Base-by-base conservation (phyloP, 192 early-diverging fungal genomes). In the Umbelopsis vinacea region DNA sequence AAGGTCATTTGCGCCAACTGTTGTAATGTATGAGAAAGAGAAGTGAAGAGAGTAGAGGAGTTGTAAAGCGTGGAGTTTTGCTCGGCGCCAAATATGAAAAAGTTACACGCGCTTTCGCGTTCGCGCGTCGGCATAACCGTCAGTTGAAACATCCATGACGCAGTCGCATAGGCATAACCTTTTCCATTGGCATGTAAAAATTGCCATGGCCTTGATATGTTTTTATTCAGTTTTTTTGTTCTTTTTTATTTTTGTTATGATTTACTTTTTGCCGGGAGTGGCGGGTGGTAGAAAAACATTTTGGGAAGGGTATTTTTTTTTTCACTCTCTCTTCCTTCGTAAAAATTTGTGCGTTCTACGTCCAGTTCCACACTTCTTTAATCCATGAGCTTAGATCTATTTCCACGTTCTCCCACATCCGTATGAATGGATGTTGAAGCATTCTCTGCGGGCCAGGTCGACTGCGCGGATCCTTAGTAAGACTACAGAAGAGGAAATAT, bases 361-460 rank as follows among this genome's bases (percentile, higher is more conserved):
- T 37, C 78, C 78, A 79, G 21, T 68, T 71, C 78, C 78, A 79
- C 52, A 79, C 78, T 74, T 79, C 74, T 52, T 79, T 79, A 19
- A 72, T 67, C 71, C 70, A 79, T 24, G 66, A 47, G 50, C 87
- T 85, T 33, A 94, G 79, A 50, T 92, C 86, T 33, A 94, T 82
- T 45, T 82, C 79, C 54, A 83, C 83, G 35, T 81, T 74, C 48
- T 81, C 84, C 47, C 89, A 87, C 46, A 79, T 87, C 50, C 78
- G 74, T 57, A 94, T 91, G 66, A 93, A 92, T 4, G 89, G 87
- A 74, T 93, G 92, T 23, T 82, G 68, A 40, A 92, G 77, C 73
- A 95, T 89, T 71, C 86, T 83, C 52, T 83, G 76, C 0, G 93
- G 92, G 15, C 88, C 86, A 0, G 92, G 94, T 12, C 94, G 81